Conservation (phyloP, 192 early-diverging fungal species). For the Coemansia erecta region DNA sequence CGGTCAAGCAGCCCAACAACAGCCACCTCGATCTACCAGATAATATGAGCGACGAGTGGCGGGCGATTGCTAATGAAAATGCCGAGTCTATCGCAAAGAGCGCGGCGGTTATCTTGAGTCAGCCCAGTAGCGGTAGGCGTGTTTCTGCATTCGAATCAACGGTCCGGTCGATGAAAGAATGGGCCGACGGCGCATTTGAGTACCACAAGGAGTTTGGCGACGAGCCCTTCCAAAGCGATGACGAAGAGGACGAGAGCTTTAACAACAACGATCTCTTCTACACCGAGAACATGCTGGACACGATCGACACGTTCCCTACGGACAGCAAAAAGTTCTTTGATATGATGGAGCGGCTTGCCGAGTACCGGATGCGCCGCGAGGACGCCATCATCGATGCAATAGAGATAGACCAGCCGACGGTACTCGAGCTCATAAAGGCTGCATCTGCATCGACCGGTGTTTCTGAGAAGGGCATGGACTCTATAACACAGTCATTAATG, state of each 20-base stretch:
- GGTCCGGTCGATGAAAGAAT: slow-evolving; percentile 13
- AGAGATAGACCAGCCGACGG: slow-evolving; percentile 52
- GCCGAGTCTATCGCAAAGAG: slow-evolving; percentile 9
- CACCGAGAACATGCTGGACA: slow-evolving; percentile 44
- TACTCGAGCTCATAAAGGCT: slow-evolving; percentile 47
- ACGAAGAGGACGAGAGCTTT: background rate
- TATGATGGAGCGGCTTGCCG: slow-evolving; percentile 93
- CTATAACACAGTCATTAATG: slow-evolving; percentile 7
- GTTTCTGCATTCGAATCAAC: slow-evolving; percentile 9
- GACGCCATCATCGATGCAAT: slow-evolving; percentile 54
- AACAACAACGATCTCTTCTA: slow-evolving; percentile 51
- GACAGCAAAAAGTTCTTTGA: slow-evolving; percentile 95
- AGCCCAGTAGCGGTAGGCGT: background rate
- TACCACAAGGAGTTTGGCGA: slow-evolving; percentile 13
- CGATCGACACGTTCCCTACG: slow-evolving; percentile 56
- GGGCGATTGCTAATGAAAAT: too few relatives aligned
- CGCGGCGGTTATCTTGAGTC: background rate
- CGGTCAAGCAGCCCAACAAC: too few relatives aligned
- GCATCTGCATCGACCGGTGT: slow-evolving; percentile 51
- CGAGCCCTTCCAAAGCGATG: slow-evolving; percentile 5
- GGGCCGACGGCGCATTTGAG: slow-evolving; percentile 8
- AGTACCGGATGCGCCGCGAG: slow-evolving; percentile 80
- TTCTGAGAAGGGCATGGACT: background rate
- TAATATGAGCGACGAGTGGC: too few relatives aligned
- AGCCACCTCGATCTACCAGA: too few relatives aligned